Evolutionary conservation across 331 rosid species (phyloP).

Genomic region (Rosa hybrid): DNA sequence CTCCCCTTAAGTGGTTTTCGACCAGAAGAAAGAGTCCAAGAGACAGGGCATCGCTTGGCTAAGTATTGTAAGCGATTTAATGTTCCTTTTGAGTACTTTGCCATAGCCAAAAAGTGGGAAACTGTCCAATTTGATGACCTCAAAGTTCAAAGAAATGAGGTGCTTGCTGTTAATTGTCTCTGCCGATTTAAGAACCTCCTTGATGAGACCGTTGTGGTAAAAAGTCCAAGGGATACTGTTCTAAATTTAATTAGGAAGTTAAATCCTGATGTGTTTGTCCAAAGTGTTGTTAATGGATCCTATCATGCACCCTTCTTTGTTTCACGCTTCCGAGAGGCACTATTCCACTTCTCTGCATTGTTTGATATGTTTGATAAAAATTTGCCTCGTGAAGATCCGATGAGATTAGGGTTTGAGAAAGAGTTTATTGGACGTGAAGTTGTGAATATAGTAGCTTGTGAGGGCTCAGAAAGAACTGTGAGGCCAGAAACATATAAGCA

Average conservation of each 20-base stretch:
- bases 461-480: slow-evolving; percentile 63
- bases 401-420: slow-evolving; percentile 42
- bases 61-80: slow-evolving; percentile 57
- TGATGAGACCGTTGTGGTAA: slow-evolving; percentile 54
- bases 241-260: slow-evolving; percentile 52
- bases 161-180: background rate
- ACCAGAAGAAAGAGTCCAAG: slow-evolving; percentile 55
- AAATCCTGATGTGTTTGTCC: slow-evolving; percentile 58
- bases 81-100: slow-evolving; percentile 66
- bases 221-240: slow-evolving; percentile 57
- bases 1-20: slow-evolving; percentile 71
- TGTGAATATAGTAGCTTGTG: slow-evolving; percentile 63
- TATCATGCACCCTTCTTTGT: background rate
- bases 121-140: slow-evolving; percentile 54
- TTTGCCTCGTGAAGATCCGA: slow-evolving; percentile 35
- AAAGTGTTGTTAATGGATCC: background rate
- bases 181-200: slow-evolving; percentile 50
- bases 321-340: slow-evolving; percentile 58
- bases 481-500: slow-evolving; percentile 78
- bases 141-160: slow-evolving; percentile 10
- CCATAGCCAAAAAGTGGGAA: slow-evolving; percentile 63
- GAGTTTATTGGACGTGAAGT: slow-evolving; percentile 53
- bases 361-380: slow-evolving; percentile 51
- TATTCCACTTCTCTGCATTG: slow-evolving; percentile 58
- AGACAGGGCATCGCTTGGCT: slow-evolving; percentile 39